A percentile compares a stretch with the other conserved stretches of the same genome.
These are phyloP conservation scores for Lineolata rhizophorae DNA, from an alignment of 495 filamentous ascomycete genomes.

Conservation along the genomic window DNA sequence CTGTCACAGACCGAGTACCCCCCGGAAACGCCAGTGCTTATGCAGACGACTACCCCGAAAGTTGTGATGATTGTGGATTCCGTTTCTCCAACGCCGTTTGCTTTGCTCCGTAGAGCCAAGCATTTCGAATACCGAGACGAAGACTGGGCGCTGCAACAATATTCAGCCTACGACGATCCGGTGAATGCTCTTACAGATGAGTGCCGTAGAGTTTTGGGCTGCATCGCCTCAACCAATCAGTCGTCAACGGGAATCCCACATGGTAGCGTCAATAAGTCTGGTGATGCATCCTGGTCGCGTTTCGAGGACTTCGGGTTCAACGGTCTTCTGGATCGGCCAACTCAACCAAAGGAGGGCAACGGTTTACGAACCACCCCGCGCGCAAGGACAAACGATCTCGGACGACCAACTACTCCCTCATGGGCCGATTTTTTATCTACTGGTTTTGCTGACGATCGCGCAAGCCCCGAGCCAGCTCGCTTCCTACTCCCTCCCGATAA, in stretches of 20 bases:
- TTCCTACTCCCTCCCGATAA: constrained; percentile 78
- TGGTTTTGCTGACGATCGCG: constrained; percentile 61
- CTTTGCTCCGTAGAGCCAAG: constrained; percentile 73
- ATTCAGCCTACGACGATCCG: constrained; percentile 76
- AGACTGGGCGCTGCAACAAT: constrained; percentile 60
- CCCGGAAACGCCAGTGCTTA: constrained; percentile 51
- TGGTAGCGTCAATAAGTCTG: constrained; percentile 20
- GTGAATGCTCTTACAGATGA: constrained; percentile 77
- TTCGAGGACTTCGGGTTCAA: constrained; percentile 93
- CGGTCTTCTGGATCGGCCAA: constrained; percentile 21
- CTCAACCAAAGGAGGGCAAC: constrained; percentile 2
- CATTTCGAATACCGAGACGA: constrained; percentile 88
- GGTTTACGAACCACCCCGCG: constrained; percentile 11
- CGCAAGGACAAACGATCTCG: constrained; percentile 39
- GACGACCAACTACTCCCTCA: constrained; percentile 81
- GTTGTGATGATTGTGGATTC: constrained; percentile 94
- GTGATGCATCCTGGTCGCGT: constrained; percentile 83
- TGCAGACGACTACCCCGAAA: constrained; percentile 63
- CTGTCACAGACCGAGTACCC: constrained; percentile 90
- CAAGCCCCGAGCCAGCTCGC: constrained; percentile 28
- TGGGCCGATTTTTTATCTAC: constrained; percentile 95
- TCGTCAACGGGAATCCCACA: constrained; percentile 33
- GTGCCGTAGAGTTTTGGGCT: constrained; percentile 70
- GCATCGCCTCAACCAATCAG: constrained; percentile 74
- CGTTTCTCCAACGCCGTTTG: constrained; percentile 86